Evolutionary conservation across 2,329 filamentous ascomycete genomes (phyloP).

Genomic region (Penicillium sclerotigenum): DNA sequence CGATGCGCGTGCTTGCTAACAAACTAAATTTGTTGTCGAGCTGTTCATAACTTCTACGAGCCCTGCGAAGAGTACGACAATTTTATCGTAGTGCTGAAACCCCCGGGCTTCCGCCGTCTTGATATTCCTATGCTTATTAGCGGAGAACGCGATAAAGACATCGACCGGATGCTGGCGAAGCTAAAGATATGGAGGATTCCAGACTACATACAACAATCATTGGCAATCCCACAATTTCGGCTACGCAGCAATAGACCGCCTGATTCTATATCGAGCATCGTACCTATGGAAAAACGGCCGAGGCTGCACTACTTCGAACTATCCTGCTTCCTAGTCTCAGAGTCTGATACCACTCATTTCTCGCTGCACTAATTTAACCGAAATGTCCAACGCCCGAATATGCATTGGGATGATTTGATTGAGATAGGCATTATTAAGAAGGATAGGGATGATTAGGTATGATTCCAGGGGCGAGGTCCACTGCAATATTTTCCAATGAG

Average conservation of each 20-base stretch:
- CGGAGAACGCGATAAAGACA: no score
- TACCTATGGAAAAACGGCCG: not conserved
- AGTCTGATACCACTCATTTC: not conserved
- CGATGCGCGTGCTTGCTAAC: no score
- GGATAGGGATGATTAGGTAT: not conserved
- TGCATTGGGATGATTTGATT: not conserved
- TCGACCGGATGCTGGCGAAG: no score
- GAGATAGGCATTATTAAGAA: not conserved
- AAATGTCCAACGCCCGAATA: not conserved
- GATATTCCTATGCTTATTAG: no score
- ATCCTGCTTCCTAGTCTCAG: not conserved
- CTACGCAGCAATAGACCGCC: no score
- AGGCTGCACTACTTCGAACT: not conserved
- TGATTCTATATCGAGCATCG: no score
- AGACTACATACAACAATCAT: not conserved
- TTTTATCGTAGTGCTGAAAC: no score
- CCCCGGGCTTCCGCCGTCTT: no score
- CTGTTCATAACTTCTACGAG: no score
- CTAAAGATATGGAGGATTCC: conserved; percentile 9
- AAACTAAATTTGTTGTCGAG: no score
- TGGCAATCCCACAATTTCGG: not conserved
- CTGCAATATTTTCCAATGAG: not conserved
- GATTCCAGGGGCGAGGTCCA: no score
- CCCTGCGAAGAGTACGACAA: no score
- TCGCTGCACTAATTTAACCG: not conserved